Evolutionary conservation across 2,329 filamentous ascomycete species (phyloP).

Genomic region (Pseudocercospora fijiensis): DNA sequence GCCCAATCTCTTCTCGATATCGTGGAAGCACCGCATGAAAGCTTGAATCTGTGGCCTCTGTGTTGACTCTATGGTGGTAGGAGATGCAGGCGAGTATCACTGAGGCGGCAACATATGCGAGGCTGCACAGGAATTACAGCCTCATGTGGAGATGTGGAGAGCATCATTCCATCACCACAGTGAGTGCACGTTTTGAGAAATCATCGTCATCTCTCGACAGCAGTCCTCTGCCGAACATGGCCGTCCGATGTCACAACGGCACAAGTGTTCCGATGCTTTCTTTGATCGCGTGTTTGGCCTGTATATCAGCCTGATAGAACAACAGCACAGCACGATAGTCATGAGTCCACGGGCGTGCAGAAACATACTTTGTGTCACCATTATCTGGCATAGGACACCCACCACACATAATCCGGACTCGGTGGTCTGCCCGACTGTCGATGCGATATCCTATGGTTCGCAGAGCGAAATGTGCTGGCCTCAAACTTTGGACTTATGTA

Average conservation of each 20-base stretch:
- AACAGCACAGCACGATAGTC: too few species aligned
- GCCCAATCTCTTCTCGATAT: too few species aligned
- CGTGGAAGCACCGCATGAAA: too few species aligned
- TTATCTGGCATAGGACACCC: not conserved
- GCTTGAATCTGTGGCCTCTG: too few species aligned
- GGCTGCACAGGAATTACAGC: too few species aligned
- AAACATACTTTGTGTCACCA: not conserved
- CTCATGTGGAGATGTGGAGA: too few species aligned
- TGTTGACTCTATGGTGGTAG: too few species aligned
- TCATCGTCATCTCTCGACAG: not conserved
- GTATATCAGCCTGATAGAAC: not conserved
- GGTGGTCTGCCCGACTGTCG: too few species aligned
- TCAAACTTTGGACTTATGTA: conserved; percentile 10
- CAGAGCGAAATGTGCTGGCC: conserved; percentile 4
- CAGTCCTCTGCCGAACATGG: not conserved
- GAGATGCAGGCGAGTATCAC: too few species aligned
- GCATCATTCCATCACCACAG: too few species aligned
- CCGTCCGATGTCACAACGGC: not conserved
- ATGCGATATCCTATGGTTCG: not conserved
- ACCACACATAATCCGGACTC: too few species aligned
- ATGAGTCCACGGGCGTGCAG: not conserved
- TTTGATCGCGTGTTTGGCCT: not conserved
- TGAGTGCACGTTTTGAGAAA: not conserved
- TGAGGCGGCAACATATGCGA: too few species aligned
- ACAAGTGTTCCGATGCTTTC: not conserved